phyloP scores from a whole-genome alignment of 2,329 filamentous ascomycete species.

The Aphanoascus verrucosus region DNA sequence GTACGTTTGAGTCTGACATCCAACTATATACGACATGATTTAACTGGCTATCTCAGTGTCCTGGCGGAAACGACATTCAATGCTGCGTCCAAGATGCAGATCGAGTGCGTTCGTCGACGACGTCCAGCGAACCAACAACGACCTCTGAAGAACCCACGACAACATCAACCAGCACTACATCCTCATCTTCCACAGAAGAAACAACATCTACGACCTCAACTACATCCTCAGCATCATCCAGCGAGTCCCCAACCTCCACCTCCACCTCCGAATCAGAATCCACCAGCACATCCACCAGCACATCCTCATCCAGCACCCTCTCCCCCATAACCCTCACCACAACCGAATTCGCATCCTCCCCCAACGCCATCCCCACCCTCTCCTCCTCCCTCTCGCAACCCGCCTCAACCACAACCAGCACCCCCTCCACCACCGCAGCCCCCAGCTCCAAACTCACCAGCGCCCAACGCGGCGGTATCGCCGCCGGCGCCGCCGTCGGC shows the following conservation, averaged over 20 bases:
- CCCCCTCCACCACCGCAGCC: background rate
- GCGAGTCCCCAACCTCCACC: background rate
- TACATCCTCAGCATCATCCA: background rate
- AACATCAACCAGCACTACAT: background rate
- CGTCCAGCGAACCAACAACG: background rate
- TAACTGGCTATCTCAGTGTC: slow-evolving; percentile 3
- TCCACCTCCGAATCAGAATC: background rate
- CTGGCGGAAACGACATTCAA: slow-evolving; percentile 8
- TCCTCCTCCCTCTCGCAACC: background rate
- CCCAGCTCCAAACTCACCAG: background rate
- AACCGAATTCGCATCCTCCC: background rate
- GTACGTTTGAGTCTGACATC: slow-evolving; percentile 1
- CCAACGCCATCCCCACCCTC: slow-evolving; percentile 1
- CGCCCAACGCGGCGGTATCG: slow-evolving; percentile 10
- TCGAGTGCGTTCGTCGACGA: background rate
- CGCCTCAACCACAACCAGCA: background rate
- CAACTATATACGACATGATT: background rate
- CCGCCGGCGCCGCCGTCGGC: slow-evolving; percentile 2
- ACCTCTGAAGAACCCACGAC: background rate
- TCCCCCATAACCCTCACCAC: background rate
- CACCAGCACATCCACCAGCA: background rate
- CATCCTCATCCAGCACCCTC: background rate
- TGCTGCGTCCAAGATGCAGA: slow-evolving; percentile 8
- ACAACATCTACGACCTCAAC: background rate
- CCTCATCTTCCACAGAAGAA: background rate